These are phyloP conservation scores for Syzygium syzygioides DNA, from an alignment of 441 rosid genomes.

Conservation along the genomic window DNA sequence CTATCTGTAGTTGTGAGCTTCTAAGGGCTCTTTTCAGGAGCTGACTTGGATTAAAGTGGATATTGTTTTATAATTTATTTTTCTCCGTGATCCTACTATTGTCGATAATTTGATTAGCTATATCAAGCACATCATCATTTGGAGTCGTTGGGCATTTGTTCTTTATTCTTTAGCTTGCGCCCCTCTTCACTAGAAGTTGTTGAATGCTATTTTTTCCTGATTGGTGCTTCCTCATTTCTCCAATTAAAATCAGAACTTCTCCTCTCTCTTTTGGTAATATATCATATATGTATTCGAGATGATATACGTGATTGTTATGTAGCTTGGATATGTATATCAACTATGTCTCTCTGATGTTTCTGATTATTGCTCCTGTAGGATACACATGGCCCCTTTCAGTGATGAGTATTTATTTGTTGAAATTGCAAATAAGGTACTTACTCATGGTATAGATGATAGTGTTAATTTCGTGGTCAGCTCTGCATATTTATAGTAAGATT, in stretches of 20 bases:
- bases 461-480: neutral
- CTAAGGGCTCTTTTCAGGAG: neutral
- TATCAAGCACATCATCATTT: neutral
- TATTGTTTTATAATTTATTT: neutral
- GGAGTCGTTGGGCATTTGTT: neutral
- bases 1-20: neutral
- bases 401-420: conserved; percentile 90
- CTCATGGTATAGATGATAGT: neutral
- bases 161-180: neutral
- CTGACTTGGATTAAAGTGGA: neutral
- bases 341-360: neutral
- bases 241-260: neutral
- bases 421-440: conserved; percentile 92
- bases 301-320: neutral
- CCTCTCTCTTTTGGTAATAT: neutral
- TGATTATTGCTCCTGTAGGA: conserved; percentile 48
- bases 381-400: conserved; percentile 96
- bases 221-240: neutral
- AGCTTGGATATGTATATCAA: neutral
- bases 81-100: neutral
- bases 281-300: neutral
- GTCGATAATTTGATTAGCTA: neutral
- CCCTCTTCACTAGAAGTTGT: neutral
- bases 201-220: neutral
- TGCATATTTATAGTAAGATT: neutral